Percentiles rank a stretch among this genome's conserved stretches.
Evolutionary conservation across 495 filamentous ascomycete genomes (phyloP).

Genomic region (Penicillium ochrochloron): DNA sequence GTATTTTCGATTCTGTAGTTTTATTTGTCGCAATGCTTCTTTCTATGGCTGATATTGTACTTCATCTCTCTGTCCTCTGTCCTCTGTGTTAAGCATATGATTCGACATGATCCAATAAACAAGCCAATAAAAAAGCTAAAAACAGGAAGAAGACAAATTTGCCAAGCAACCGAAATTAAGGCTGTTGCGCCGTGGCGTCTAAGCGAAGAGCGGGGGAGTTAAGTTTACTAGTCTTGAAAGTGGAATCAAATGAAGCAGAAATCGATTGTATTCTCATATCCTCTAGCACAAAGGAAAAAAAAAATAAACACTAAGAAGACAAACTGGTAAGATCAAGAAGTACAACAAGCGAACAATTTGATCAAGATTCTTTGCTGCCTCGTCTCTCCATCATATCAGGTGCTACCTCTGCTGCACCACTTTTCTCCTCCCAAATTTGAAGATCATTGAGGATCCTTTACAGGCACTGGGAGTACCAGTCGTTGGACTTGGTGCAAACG

Average conservation of each 20-base stretch:
- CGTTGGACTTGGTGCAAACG: conserved; percentile 42
- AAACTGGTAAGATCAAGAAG: conserved; percentile 1
- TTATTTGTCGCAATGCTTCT: background rate
- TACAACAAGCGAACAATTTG: background rate
- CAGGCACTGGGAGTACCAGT: conserved; percentile 54
- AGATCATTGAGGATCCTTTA: conserved; percentile 17
- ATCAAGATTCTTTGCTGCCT: background rate
- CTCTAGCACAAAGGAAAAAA: background rate
- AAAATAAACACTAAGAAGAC: background rate
- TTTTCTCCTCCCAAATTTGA: background rate
- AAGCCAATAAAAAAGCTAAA: background rate
- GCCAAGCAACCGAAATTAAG: conserved; percentile 1
- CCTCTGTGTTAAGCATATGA: background rate
- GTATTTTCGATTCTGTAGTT: background rate
- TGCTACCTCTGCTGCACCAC: background rate
- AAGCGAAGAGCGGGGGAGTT: background rate
- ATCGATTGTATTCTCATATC: background rate
- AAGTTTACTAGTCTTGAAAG: background rate
- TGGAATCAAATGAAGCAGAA: background rate
- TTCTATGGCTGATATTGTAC: too few relatives aligned
- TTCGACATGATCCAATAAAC: background rate
- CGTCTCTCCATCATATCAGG: background rate
- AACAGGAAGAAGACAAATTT: background rate
- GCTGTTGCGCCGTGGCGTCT: background rate
- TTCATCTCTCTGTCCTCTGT: too few relatives aligned